phyloP scores from a whole-genome alignment of 495 filamentous ascomycete species.

The Aspergillus funiculosus region DNA sequence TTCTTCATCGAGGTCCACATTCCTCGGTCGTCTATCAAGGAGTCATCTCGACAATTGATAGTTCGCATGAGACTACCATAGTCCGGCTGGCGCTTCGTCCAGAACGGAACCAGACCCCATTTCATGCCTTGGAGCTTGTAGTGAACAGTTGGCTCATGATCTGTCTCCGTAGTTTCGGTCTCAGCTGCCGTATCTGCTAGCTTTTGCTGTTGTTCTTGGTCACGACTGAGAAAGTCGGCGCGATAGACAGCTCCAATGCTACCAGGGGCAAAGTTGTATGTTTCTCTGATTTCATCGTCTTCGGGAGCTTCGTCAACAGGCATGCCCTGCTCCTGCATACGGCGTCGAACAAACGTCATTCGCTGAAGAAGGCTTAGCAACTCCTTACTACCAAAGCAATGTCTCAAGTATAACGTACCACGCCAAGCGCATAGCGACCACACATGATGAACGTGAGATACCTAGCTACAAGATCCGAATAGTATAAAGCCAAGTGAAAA shows the following conservation, averaged over 20 bases:
- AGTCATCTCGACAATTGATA: conserved; percentile 95
- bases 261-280: conserved; percentile 90
- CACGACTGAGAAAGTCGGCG: conserved; percentile 47
- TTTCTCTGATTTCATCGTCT: conserved; percentile 68
- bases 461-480: too few relatives aligned
- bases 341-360: conserved; percentile 61
- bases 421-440: conserved; percentile 73
- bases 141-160: conserved; percentile 28
- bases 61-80: conserved; percentile 74
- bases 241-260: conserved; percentile 83
- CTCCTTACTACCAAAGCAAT: too few relatives aligned
- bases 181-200: background rate
- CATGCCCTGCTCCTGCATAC: conserved; percentile 69
- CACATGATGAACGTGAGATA: too few relatives aligned
- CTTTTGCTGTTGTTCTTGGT: conserved; percentile 11
- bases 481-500: background rate
- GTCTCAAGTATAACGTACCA: conserved; percentile 53
- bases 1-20: conserved; percentile 93
- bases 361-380: conserved; percentile 35
- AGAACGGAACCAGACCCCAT: conserved; percentile 90
- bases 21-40: conserved; percentile 63
- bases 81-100: conserved; percentile 77
- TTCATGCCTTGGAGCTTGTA: conserved; percentile 90
- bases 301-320: conserved; percentile 69
- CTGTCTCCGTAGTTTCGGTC: conserved; percentile 12